phyloP scores from a whole-genome alignment of 768 basidiomycete genomes.

The Boletus sp. region DNA sequence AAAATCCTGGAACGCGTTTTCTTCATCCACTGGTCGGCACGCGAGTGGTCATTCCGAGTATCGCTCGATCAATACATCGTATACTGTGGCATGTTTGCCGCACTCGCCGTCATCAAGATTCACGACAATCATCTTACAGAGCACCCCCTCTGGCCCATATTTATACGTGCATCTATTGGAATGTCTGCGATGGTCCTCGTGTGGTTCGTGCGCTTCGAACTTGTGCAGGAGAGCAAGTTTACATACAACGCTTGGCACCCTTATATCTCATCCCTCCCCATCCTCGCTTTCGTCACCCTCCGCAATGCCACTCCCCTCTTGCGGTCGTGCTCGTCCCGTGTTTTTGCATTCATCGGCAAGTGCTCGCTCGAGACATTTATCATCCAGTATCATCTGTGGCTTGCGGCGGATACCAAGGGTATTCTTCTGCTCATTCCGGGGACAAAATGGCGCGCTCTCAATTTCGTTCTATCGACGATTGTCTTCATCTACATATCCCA shows the following conservation, averaged over 20 bases:
- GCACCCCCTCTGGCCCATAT: conserved; percentile 60
- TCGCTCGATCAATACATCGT: conserved; percentile 88
- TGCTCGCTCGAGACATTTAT: conserved; percentile 93
- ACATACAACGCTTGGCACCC: conserved; percentile 85
- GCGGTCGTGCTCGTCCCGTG: conserved; percentile 63
- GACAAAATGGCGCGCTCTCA: conserved; percentile 68
- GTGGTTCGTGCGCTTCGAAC: conserved; percentile 86
- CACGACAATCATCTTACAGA: conserved; percentile 73
- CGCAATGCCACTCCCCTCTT: conserved; percentile 72
- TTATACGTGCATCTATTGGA: conserved; percentile 47
- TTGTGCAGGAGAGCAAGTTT: conserved; percentile 75
- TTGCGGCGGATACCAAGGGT: conserved; percentile 81
- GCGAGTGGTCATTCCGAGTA: conserved; percentile 88
- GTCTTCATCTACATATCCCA: conserved; percentile 83
- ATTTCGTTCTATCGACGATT: conserved; percentile 70
- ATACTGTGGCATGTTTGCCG: conserved; percentile 80
- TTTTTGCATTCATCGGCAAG: conserved; percentile 80
- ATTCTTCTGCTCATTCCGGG: conserved; percentile 79
- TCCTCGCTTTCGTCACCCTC: conserved; percentile 70
- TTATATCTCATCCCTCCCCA: conserved; percentile 78
- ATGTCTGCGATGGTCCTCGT: conserved; percentile 52
- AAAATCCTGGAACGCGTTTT: conserved; percentile 59
- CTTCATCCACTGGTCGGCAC: conserved; percentile 78
- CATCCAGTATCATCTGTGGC: conserved; percentile 86
- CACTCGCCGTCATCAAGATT: conserved; percentile 70